A percentile compares a stretch with the other conserved stretches of the same genome.
phyloP scores from a whole-genome alignment of 2,329 filamentous ascomycete genomes.

The Chaetomiaceae sp. region DNA sequence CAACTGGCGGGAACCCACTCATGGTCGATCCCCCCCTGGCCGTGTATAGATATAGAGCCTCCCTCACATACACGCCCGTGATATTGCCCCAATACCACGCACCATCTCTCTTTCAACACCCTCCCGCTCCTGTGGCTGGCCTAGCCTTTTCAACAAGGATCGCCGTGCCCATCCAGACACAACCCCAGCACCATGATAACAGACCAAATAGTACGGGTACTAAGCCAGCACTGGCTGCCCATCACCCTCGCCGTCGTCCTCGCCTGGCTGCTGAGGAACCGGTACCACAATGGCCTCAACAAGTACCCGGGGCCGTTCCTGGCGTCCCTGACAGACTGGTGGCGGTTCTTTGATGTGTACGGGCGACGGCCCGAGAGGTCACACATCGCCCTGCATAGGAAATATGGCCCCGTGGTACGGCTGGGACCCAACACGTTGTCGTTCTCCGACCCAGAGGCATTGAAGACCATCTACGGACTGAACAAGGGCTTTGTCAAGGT shows the following conservation, averaged over 20 bases:
- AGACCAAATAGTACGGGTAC: conserved; percentile 30
- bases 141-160: conserved; percentile 19
- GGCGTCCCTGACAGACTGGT: conserved; percentile 64
- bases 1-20: conserved; percentile 15
- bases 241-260: conserved; percentile 29
- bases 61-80: not conserved
- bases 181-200: conserved; percentile 24
- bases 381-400: conserved; percentile 59
- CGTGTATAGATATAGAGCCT: conserved; percentile 11
- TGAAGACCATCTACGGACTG: conserved; percentile 72
- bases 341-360: conserved; percentile 66
- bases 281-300: conserved; percentile 53
- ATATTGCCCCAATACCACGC: conserved; percentile 5
- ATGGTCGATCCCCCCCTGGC: not conserved
- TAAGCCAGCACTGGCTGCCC: conserved; percentile 40
- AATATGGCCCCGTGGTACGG: conserved; percentile 68
- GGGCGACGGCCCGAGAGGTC: conserved; percentile 60
- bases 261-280: conserved; percentile 43
- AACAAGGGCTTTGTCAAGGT: conserved; percentile 79
- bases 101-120: conserved; percentile 14
- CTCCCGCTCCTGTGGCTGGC: conserved; percentile 1
- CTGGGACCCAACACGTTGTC: conserved; percentile 69
- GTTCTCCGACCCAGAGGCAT: conserved; percentile 65
- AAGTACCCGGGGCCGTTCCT: conserved; percentile 67
- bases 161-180: conserved; percentile 12